A percentile compares a stretch with the other conserved stretches of the same genome.
These are phyloP conservation scores for Purshia tridentata DNA, from an alignment of 306 rosid genomes.

Conservation along the genomic window DNA sequence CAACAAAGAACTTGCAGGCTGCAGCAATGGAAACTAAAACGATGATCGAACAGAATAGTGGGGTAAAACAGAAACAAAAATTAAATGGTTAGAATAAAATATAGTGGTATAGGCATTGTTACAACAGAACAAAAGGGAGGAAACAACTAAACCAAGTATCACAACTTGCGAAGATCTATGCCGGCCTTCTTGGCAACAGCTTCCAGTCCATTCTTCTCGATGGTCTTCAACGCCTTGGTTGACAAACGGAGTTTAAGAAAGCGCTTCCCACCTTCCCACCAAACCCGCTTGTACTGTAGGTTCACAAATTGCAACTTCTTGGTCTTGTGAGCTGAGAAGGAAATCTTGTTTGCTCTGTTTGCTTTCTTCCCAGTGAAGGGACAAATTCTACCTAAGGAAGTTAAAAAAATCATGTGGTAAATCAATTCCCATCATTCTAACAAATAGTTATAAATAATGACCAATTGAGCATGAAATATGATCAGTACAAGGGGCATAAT, in stretches of 20 bases:
- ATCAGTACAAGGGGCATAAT: not conserved
- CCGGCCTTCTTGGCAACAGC: slow-evolving; percentile 98
- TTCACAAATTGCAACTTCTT: slow-evolving; percentile 89
- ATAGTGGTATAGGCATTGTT: slow-evolving; percentile 11
- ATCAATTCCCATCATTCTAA: not conserved
- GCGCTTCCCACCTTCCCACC: slow-evolving; percentile 99
- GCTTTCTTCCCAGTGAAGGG: slow-evolving; percentile 93
- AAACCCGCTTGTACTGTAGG: slow-evolving; percentile 84
- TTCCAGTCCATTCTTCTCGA: slow-evolving; percentile 93
- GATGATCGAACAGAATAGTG: not conserved
- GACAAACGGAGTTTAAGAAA: slow-evolving; percentile 82
- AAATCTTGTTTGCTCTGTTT: slow-evolving; percentile 79
- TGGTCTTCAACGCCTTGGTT: slow-evolving; percentile 89
- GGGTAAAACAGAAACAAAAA: not conserved
- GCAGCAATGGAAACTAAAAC: not conserved
- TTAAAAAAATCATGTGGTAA: slow-evolving; percentile 8
- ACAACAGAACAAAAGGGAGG: slow-evolving; percentile 8
- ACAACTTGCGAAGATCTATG: slow-evolving; percentile 76
- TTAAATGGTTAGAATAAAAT: not conserved
- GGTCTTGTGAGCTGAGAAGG: slow-evolving; percentile 88
- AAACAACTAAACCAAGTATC: slow-evolving; percentile 22
- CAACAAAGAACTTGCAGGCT: not conserved
- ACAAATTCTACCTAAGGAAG: slow-evolving; percentile 67
- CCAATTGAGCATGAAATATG: not conserved
- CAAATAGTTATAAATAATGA: not conserved